Evolutionary conservation across 805 yeast species (phyloP), one percentile per base, ranked within the genome.

Genomic region (Ogataea zsoltii): DNA sequence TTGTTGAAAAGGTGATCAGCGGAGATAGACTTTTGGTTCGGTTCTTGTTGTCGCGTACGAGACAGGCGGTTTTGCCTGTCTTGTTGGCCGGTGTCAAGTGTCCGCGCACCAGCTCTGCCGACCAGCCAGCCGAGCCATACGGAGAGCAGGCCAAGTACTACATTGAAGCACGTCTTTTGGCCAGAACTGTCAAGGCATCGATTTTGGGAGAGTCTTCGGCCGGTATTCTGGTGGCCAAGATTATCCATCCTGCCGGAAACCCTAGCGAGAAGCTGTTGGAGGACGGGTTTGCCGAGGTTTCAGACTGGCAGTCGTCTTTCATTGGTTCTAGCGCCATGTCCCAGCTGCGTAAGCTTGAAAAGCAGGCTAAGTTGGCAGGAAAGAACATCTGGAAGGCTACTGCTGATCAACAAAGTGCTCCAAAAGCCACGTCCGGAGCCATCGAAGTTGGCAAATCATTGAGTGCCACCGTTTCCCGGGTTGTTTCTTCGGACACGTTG

Each of bases 21-120:
- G 96, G 96, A 39, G 96, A 88, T 66, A 70, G 96, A 38, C 64
- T 88, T n/a, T 68, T 83, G 31, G 76, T 79, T 11, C 76, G 95
- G 33, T 62, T 81, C 11, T 56, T 78, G 38, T 66, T 79, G 25
- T 70, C 69, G 46, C 66, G 71, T 38, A 65, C 66, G n/a, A 64
- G 65, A 33, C 94, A 86, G 48, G 76, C 74, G 33, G 74, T 77
- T 23, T 69, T 81, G 23, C 82, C 84, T 10, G 75, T 84, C 25
- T 61, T 83, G 32, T 67, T 88, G 50, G 94, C 94, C 2, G 96
- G 96, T 37, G 67, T 86, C 48, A 77, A 79, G 54, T 62, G 83
- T 18, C 95, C 95, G 42, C 73, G 95, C 62, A 77, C 89, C 2
- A 79, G 82, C 38, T 73, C 74, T 30, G 45, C 56, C 4, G 71